Percentiles rank a stretch among this genome's conserved stretches.
These are phyloP conservation scores for Globisporangium irregulare DNA, from an alignment of 352 stramenopile species.

Conservation along the genomic window DNA sequence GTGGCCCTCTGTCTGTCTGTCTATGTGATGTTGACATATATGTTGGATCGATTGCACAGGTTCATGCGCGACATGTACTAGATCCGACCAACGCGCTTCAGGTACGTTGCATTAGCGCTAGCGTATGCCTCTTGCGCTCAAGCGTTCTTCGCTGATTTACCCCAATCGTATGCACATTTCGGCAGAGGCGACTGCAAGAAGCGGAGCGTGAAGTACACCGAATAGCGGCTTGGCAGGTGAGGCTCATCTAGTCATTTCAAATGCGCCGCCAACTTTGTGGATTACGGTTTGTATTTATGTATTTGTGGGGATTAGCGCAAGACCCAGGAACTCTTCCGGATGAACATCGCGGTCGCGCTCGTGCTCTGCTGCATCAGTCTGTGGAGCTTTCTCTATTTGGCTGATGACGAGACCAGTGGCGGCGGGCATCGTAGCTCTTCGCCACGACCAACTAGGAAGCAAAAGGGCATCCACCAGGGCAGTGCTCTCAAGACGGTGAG, in stretches of 20 bases:
- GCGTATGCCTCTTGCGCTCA: background rate
- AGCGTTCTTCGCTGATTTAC: background rate
- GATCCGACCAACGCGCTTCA: conserved; percentile 47
- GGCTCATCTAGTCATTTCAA: too few relatives aligned
- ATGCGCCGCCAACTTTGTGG: too few relatives aligned
- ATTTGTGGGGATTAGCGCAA: conserved; percentile 23
- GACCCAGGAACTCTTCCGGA: conserved; percentile 29
- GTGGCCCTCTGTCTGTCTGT: background rate
- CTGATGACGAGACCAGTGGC: background rate
- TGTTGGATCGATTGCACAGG: conserved; percentile 11
- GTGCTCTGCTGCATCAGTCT: conserved; percentile 36
- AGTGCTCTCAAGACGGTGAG: conserved; percentile 14
- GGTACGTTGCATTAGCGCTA: background rate
- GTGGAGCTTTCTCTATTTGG: conserved; percentile 21
- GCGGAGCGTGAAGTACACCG: conserved; percentile 38
- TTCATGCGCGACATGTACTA: conserved; percentile 40
- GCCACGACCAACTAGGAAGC: background rate
- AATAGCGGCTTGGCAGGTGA: conserved; percentile 34
- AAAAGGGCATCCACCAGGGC: conserved; percentile 7
- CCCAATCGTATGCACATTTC: background rate
- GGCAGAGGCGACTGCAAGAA: conserved; percentile 36
- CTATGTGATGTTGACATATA: background rate
- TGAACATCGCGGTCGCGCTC: conserved; percentile 34
- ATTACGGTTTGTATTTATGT: background rate
- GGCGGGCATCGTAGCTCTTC: background rate